Base-by-base conservation (phyloP, 106 monocot species). In the Hemerocallis citrina region DNA sequence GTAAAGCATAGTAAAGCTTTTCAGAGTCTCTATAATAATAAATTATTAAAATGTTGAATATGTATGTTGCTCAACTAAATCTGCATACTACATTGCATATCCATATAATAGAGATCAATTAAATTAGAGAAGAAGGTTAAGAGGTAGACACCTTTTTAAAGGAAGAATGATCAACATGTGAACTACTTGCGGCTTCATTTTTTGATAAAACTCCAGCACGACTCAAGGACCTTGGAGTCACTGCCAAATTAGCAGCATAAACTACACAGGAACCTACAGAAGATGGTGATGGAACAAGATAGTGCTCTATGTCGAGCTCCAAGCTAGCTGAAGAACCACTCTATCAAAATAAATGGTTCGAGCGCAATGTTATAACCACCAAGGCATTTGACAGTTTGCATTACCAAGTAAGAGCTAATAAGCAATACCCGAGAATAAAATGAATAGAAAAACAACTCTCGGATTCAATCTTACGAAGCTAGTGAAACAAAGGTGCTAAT, bases 221-320 rank as follows among this genome's bases (percentile, higher is more conserved):
- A 41, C 27, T 37, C 33, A 75, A 47, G 5, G 66, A 79, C 39
- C 90, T 81, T 51, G 96, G 96, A 72, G 24, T 81, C 71, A 84
- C 96, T 8, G 90, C 66, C 74, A 81, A 61, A 66, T 91, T 87
- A 79, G 90, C 96, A 37, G 84, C 77, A 72, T 96, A 90, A 42
- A 72, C 61, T 63, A 52, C 61, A 79, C 42, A 55, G 52, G 78
- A 65, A 34, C 12, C 65, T 42, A 75, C 46, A 81, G 19, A 57
- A 49, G 63, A 58, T 65, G 96, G 87, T 69, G 86, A 56, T 49
- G 96, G 87, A 63, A 96, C 72, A 52, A 87, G 90, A 77, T 96
- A 96, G 34, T 81, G 79, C 68, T 96, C 96, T 75, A 96, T 87
- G 66, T 96, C 96, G 67, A 77, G 87, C 64, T 91, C 90, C 79